A percentile compares a stretch with the other conserved stretches of the same genome.
These are phyloP conservation scores for Fusarium algeriense DNA, from an alignment of 2,329 filamentous ascomycete species.

Conservation along the genomic window DNA sequence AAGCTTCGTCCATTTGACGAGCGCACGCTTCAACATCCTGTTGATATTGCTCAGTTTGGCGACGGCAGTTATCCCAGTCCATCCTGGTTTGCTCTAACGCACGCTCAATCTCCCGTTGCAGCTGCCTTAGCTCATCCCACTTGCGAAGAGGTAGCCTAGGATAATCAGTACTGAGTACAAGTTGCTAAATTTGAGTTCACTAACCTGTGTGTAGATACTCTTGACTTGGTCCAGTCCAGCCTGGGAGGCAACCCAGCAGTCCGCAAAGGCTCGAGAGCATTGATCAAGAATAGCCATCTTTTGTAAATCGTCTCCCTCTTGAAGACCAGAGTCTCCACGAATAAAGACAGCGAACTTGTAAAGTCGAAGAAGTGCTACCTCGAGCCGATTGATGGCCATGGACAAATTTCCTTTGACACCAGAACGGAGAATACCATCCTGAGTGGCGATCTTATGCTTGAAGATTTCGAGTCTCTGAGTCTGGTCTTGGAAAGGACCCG, in stretches of 20 bases:
- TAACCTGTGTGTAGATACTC: background rate
- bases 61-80: background rate
- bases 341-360: background rate
- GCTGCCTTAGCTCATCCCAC: background rate
- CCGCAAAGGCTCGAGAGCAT: background rate
- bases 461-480: background rate
- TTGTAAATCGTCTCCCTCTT: background rate
- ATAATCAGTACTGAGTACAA: too few relatives aligned
- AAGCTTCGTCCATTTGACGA: background rate
- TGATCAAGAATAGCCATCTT: background rate
- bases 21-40: background rate
- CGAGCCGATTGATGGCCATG: background rate
- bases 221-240: background rate
- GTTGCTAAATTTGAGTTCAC: rapidly evolving
- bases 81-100: background rate
- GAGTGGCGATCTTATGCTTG: background rate
- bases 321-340: background rate
- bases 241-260: background rate
- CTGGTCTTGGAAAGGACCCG: background rate
- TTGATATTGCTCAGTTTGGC: background rate
- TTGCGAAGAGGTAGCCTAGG: background rate
- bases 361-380: background rate
- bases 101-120: background rate
- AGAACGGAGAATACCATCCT: background rate
- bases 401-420: background rate